Evolutionary conservation across 176 grass and related monocot genomes (phyloP).

Genomic region (Neostapfia colusana): DNA sequence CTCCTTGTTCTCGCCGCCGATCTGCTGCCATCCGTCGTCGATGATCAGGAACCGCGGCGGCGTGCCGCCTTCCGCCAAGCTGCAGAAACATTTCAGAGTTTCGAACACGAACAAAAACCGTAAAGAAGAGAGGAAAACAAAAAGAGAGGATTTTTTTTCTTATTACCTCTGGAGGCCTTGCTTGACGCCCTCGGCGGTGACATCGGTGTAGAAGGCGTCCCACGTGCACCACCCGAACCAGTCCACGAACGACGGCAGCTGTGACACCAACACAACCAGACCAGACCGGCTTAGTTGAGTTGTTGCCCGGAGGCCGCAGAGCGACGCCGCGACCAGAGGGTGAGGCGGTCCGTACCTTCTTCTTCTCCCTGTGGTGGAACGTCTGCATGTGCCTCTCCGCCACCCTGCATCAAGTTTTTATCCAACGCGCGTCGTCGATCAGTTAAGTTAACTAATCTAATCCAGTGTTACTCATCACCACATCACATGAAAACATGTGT

Average conservation of each 20-base stretch:
- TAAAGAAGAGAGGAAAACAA: no score
- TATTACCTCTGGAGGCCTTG: constrained; percentile 56
- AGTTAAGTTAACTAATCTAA: not conserved
- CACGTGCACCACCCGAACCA: constrained; percentile 97
- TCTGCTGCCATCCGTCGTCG: constrained; percentile 88
- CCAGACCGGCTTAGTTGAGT: no score
- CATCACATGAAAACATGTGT: not conserved
- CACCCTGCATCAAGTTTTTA: constrained; percentile 26
- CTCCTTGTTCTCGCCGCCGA: constrained; percentile 51
- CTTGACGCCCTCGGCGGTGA: constrained; percentile 66
- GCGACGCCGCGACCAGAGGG: no score
- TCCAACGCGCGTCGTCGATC: not conserved
- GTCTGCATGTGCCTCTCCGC: constrained; percentile 75
- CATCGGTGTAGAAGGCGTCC: constrained; percentile 95
- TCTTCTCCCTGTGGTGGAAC: constrained; percentile 73
- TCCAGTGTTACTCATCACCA: not conserved
- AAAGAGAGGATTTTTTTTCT: not conserved
- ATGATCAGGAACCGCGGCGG: constrained; percentile 81
- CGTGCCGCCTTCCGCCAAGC: constrained; percentile 59
- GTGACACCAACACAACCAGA: not conserved
- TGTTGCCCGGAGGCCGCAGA: no score
- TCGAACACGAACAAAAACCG: no score
- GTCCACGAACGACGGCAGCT: constrained; percentile 71
- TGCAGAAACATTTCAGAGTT: not conserved
- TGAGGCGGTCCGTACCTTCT: no score